These are phyloP conservation scores for Xylaria flabelliformis DNA, from an alignment of 495 filamentous ascomycete species.

Conservation along the genomic window DNA sequence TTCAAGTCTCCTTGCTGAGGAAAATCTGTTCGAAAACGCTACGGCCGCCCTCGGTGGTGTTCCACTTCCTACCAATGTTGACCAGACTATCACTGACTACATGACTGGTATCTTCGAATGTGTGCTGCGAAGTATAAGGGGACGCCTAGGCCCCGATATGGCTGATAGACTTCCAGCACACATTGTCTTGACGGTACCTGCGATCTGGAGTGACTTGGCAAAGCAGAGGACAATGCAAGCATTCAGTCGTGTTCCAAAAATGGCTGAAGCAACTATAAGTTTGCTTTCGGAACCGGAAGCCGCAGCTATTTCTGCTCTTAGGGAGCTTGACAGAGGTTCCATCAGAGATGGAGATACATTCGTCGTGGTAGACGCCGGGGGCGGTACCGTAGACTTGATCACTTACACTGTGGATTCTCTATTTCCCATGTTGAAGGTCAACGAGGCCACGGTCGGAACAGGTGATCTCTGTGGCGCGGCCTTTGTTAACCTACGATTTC, in stretches of 20 bases:
- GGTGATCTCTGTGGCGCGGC: constrained; percentile 64
- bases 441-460: constrained; percentile 56
- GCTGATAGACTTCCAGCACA: constrained; percentile 41
- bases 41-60: neutral
- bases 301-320: constrained; percentile 1
- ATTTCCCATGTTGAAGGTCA: constrained; percentile 53
- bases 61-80: constrained; percentile 20
- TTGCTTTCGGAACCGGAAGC: constrained; percentile 17
- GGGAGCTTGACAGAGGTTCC: constrained; percentile 17
- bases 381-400: constrained; percentile 63
- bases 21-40: neutral
- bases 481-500: constrained; percentile 59
- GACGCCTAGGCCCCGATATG: constrained; percentile 42
- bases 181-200: constrained; percentile 61
- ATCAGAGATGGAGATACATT: constrained; percentile 40
- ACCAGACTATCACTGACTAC: constrained; percentile 53
- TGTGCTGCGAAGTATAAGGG: constrained; percentile 44
- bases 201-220: constrained; percentile 60
- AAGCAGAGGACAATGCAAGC: constrained; percentile 56
- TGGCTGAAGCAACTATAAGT: constrained; percentile 40
- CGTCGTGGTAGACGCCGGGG: constrained; percentile 64
- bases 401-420: constrained; percentile 59
- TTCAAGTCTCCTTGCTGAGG: neutral
- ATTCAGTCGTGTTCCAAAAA: constrained; percentile 53
- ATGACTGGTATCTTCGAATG: constrained; percentile 52